A percentile compares a stretch with the other conserved stretches of the same genome.
Conservation (phyloP, 805 yeast genomes). For the Candida michaelii region DNA sequence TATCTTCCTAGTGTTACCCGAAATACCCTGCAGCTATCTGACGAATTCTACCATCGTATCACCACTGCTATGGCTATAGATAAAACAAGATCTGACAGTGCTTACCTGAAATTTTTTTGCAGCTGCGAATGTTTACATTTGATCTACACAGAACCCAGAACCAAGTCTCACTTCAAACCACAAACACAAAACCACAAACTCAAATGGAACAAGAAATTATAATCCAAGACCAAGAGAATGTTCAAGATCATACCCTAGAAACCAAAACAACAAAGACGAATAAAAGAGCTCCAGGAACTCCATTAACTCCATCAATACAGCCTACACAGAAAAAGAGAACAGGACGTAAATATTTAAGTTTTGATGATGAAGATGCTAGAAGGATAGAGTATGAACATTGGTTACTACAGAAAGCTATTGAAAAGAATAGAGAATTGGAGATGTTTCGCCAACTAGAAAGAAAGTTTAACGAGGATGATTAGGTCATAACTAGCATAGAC, state of each 20-base stretch:
- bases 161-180: not conserved
- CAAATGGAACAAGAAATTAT: not conserved
- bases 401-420: conserved; percentile 25
- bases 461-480: conserved; percentile 13
- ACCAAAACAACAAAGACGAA: not conserved
- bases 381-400: conserved; percentile 31
- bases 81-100: too few species aligned
- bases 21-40: too few species aligned
- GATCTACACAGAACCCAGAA: not conserved
- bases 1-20: too few species aligned
- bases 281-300: conserved; percentile 39
- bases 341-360: conserved; percentile 18
- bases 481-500: not conserved
- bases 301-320: conserved; percentile 28
- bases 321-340: conserved; percentile 15
- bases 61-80: too few species aligned
- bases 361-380: conserved; percentile 14
- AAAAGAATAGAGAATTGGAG: conserved; percentile 23
- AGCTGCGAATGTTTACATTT: conserved; percentile 1
- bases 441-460: conserved; percentile 32
- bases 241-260: not conserved
- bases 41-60: too few species aligned
- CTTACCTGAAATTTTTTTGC: not conserved
- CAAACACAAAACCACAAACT: not conserved
- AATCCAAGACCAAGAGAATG: not conserved